phyloP scores from a whole-genome alignment of 2,329 filamentous ascomycete genomes.

The Pseudomassariella vexata region DNA sequence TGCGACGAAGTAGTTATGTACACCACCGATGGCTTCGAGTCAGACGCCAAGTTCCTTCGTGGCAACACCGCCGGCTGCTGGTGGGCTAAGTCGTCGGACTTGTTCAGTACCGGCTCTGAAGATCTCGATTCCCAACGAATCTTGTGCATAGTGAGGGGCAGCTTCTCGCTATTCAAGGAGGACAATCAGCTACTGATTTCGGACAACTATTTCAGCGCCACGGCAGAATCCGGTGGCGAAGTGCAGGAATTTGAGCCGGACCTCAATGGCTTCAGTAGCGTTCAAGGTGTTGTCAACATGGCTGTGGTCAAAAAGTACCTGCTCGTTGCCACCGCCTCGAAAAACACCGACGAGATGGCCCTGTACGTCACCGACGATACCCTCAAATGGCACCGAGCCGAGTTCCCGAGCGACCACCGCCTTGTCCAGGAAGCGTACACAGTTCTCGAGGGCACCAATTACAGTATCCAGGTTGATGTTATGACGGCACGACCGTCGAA shows the following conservation, averaged over 20 bases:
- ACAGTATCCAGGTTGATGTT: conserved; percentile 95
- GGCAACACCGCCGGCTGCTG: conserved; percentile 69
- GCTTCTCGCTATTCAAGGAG: conserved; percentile 62
- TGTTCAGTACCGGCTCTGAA: conserved; percentile 65
- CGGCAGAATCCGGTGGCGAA: conserved; percentile 32
- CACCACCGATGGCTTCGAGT: conserved; percentile 80
- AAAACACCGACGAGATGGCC: conserved; percentile 81
- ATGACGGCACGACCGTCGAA: conserved; percentile 61
- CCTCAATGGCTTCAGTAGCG: conserved; percentile 66
- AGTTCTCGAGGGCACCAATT: conserved; percentile 90
- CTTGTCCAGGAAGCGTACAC: conserved; percentile 85
- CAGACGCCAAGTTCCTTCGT: conserved; percentile 57
- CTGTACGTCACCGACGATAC: conserved; percentile 85
- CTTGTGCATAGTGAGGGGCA: conserved; percentile 73
- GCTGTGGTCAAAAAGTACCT: conserved; percentile 82
- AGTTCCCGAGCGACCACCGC: conserved; percentile 78
- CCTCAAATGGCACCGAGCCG: conserved; percentile 80
- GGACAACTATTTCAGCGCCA: conserved; percentile 70
- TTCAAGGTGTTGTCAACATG: conserved; percentile 75
- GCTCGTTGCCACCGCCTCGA: conserved; percentile 73
- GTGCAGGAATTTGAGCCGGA: conserved; percentile 67
- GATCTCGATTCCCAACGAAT: conserved; percentile 65
- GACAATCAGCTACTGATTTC: conserved; percentile 77
- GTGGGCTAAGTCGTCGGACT: conserved; percentile 75
- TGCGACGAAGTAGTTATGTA: conserved; percentile 64